These are phyloP conservation scores for Blastobotrys attinorum DNA, from an alignment of 805 yeast species.

Conservation along the genomic window DNA sequence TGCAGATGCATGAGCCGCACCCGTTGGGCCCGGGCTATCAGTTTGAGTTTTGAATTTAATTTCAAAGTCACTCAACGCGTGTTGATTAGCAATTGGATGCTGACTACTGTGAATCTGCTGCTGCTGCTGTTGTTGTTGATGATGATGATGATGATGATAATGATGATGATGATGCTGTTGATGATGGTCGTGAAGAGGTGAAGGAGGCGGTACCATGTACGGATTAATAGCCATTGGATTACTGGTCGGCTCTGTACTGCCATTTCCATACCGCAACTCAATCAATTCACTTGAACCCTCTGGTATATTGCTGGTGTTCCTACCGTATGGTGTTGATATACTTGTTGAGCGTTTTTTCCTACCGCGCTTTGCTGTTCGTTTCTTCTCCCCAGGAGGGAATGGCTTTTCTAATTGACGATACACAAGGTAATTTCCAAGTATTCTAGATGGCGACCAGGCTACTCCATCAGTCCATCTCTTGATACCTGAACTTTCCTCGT, in stretches of 20 bases:
- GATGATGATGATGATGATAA: not conserved
- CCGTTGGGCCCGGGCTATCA: not conserved
- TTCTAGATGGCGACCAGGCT: constrained; percentile 87
- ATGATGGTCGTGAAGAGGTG: not conserved
- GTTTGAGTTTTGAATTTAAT: too few species aligned
- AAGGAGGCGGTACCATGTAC: not conserved
- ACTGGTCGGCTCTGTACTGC: not conserved
- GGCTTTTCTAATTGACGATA: constrained; percentile 62
- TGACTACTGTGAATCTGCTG: not conserved
- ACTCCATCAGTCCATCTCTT: constrained; percentile 97
- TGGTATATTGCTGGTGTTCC: not conserved
- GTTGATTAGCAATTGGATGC: not conserved
- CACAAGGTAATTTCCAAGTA: constrained; percentile 74
- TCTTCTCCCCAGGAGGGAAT: constrained; percentile 37
- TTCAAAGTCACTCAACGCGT: not conserved
- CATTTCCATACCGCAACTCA: not conserved
- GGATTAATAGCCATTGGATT: not conserved
- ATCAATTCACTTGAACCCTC: not conserved
- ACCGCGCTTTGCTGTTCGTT: constrained; percentile 18
- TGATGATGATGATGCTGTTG: not conserved
- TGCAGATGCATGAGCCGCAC: not conserved
- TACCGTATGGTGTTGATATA: not conserved
- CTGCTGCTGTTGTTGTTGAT: not conserved
- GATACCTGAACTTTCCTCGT: constrained; percentile 74
- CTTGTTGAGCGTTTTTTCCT: constrained; percentile 3